Conservation (phyloP, 1,284 basidiomycete species). For the Cutaneotrichosporon sp. region DNA sequence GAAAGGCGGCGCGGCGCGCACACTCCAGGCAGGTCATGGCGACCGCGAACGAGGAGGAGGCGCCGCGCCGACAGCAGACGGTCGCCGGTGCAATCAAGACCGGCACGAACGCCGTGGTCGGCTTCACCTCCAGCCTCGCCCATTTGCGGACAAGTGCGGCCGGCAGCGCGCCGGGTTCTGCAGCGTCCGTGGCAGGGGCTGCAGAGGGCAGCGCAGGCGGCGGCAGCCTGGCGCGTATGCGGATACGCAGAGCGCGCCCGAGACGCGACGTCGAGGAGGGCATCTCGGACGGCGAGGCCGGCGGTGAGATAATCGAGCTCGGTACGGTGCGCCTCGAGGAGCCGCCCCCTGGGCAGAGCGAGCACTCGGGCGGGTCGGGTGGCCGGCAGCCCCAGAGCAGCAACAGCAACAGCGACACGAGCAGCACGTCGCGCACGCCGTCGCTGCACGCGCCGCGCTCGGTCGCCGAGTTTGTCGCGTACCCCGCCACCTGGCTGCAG, state of each 20-base stretch:
- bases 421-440: conserved; percentile 48
- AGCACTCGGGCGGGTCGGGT: conserved; percentile 11
- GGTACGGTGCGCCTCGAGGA: conserved; percentile 19
- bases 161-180: conserved; percentile 11
- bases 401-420: conserved; percentile 45
- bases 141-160: conserved; percentile 2
- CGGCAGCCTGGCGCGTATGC: neutral
- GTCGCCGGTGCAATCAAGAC: conserved; percentile 18
- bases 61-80: conserved; percentile 1
- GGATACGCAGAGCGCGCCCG: neutral
- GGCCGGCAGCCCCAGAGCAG: conserved; percentile 12
- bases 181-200: neutral
- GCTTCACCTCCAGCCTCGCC: conserved; percentile 16
- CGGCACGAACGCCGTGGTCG: conserved; percentile 14
- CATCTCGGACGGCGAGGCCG: conserved; percentile 13
- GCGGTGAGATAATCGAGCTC: conserved; percentile 22
- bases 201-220: neutral
- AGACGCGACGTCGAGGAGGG: conserved; percentile 28
- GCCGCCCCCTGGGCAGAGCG: conserved; percentile 9
- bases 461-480: conserved; percentile 40
- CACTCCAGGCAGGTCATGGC: conserved; percentile 16
- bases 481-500: conserved; percentile 47
- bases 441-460: conserved; percentile 43
- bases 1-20: conserved; percentile 31
- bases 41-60: conserved; percentile 13